Evolutionary conservation across 805 yeast species (phyloP), one percentile per base, ranked within the genome.

Genomic region (Yarrowia alimentaria): DNA sequence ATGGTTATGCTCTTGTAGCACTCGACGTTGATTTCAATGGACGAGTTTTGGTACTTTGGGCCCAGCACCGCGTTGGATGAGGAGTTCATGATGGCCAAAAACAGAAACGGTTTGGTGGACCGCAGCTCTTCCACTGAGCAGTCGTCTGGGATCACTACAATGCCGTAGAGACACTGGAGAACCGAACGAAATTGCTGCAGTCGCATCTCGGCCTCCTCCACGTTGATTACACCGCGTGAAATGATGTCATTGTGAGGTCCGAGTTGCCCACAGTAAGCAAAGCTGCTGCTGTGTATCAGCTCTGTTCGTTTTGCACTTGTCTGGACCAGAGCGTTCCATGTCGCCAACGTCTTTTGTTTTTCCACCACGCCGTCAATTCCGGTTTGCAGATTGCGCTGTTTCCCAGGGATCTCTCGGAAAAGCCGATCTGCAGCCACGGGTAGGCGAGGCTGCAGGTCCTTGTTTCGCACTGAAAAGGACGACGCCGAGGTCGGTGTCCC

Each of bases 81-180:
- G 10, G 80, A 71, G 3, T 86, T 75, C 75, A 88, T 76, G 12
- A 88, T 68, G 0, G 84, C 72, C 29, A 80, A 74, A 57, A 87
- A 78, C 35, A 88, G 63, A 17, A 77, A 71, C 2, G 94, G 95
- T 33, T 73, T 72, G 1, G 72, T 65, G 11, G 62, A 60, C 38
- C 81, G 69, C 47, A 88, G 59, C 12, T 68, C 69, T 7, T 75
- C 78, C 5, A 76, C 71, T 0, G 76, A 61, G 18, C 70, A 56
- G 12, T 69, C 67, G 0, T 62, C 63, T 0, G 80, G 77, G 3
- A 85, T 62, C 25, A 68, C 72, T n/a, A 87, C 74, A 28, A 81
- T 73, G 3, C 90, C 86, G 56, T 74, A 78, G 5, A 64, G 59
- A 0, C 69, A 61, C 58, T 76, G 75, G 13, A 86, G 63, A 8